These are phyloP conservation scores for Stenogyne calaminthoides DNA, from an alignment of 305 asterid genomes.

Conservation along the genomic window DNA sequence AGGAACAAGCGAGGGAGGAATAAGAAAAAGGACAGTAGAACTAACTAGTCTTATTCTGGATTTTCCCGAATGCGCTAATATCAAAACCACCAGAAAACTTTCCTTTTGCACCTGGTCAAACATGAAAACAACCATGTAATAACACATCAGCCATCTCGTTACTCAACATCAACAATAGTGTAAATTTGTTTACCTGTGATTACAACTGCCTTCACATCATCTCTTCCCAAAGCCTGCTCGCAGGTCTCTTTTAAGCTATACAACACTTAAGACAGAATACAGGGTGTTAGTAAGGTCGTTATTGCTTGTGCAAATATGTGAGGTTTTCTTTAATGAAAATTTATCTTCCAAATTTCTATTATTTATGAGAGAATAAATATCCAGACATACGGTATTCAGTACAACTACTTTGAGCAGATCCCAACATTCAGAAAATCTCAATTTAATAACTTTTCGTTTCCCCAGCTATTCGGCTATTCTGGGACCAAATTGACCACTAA, in stretches of 20 bases:
- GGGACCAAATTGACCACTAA: neutral
- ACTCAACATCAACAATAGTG: slow-evolving; percentile 16
- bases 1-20: neutral
- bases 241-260: slow-evolving; percentile 85
- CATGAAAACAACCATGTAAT: slow-evolving; percentile 10
- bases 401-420: neutral
- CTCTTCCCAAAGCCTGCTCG: slow-evolving; percentile 74
- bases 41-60: slow-evolving; percentile 76
- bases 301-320: neutral
- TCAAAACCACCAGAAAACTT: slow-evolving; percentile 98
- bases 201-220: slow-evolving; percentile 90
- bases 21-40: slow-evolving; percentile 18
- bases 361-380: neutral
- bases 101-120: slow-evolving; percentile 81
- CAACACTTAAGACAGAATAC: slow-evolving; percentile 53
- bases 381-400: neutral
- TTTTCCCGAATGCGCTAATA: slow-evolving; percentile 73
- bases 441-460: neutral
- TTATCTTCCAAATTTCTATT: neutral
- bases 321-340: neutral
- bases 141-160: slow-evolving; percentile 15
- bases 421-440: neutral
- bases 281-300: neutral
- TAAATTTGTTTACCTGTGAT: slow-evolving; percentile 57
- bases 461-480: neutral